Evolutionary conservation across 2,329 filamentous ascomycete species (phyloP).

Genomic region (Colletotrichum sp.): DNA sequence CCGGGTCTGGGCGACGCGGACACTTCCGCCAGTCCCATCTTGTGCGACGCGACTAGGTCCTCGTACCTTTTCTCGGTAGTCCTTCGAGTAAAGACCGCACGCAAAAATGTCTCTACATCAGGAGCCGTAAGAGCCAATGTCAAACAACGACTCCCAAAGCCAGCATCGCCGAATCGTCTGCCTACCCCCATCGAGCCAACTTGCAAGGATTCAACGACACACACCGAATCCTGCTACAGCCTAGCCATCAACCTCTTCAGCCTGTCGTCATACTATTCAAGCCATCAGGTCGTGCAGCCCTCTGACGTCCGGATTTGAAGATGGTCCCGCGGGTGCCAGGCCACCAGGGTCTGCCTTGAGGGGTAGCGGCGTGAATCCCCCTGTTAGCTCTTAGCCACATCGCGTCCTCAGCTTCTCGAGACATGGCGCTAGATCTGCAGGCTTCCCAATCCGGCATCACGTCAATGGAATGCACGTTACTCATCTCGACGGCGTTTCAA

Average conservation of each 20-base stretch:
- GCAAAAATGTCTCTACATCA: neutral
- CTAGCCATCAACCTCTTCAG: neutral
- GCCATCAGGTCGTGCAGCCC: neutral
- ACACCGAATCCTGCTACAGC: neutral
- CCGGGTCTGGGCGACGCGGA: slow-evolving; percentile 4
- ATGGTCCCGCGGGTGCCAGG: neutral
- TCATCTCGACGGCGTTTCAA: slow-evolving; percentile 6
- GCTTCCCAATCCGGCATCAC: slow-evolving; percentile 12
- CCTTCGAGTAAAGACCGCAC: neutral
- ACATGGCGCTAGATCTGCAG: slow-evolving; percentile 6
- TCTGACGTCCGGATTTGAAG: slow-evolving; percentile 10
- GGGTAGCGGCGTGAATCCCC: slow-evolving; percentile 9
- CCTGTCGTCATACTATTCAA: neutral
- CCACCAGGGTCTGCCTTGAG: neutral
- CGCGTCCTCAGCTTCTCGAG: neutral
- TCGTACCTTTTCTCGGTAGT: neutral
- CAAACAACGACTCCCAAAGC: neutral
- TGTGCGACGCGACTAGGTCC: neutral
- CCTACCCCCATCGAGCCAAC: neutral
- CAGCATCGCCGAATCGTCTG: neutral
- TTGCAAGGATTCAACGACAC: neutral
- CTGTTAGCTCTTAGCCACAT: slow-evolving; percentile 5
- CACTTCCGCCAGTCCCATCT: neutral
- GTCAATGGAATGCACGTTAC: slow-evolving; percentile 16
- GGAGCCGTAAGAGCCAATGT: neutral